phyloP scores from a whole-genome alignment of 306 rosid genomes.

The Ochetophila trinervis region DNA sequence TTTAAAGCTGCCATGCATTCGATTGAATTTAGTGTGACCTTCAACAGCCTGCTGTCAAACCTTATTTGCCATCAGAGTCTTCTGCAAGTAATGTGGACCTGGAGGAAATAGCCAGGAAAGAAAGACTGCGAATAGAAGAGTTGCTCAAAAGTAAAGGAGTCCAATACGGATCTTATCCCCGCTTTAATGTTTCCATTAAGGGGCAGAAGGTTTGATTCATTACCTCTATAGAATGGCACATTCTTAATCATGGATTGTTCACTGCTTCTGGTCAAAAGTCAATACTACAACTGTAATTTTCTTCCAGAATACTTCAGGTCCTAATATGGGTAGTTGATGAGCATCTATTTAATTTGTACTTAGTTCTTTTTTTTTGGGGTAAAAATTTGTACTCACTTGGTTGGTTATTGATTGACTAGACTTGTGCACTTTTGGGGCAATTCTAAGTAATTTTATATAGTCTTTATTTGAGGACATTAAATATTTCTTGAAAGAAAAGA shows the following conservation, averaged over 20 bases:
- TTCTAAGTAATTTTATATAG: too few species aligned
- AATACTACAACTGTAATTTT: background rate
- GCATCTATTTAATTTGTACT: too few species aligned
- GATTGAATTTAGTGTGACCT: background rate
- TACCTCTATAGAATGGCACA: background rate
- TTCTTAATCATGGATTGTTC: background rate
- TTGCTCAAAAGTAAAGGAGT: conserved; percentile 53
- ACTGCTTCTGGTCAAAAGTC: background rate
- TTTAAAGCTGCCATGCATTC: conserved; percentile 2
- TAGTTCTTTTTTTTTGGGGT: too few species aligned
- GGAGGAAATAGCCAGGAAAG: conserved; percentile 59
- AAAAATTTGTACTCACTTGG: too few species aligned
- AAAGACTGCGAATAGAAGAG: conserved; percentile 50
- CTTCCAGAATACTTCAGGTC: background rate
- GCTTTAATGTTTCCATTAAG: conserved; percentile 58
- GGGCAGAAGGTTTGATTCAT: conserved; percentile 66
- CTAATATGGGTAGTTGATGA: too few species aligned
- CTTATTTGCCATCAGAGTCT: conserved; percentile 26
- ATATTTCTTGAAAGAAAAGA: too few species aligned
- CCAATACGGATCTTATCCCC: conserved; percentile 56
- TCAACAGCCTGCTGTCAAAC: conserved; percentile 30
- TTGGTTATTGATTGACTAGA: too few species aligned
- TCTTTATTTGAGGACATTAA: too few species aligned
- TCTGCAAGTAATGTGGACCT: conserved; percentile 25
- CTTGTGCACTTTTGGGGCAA: too few species aligned